Percentiles rank a stretch among this genome's conserved stretches.
These are phyloP conservation scores for Acanthamoeba divionensis DNA, from an alignment of 208 protist species.

Conservation along the genomic window DNA sequence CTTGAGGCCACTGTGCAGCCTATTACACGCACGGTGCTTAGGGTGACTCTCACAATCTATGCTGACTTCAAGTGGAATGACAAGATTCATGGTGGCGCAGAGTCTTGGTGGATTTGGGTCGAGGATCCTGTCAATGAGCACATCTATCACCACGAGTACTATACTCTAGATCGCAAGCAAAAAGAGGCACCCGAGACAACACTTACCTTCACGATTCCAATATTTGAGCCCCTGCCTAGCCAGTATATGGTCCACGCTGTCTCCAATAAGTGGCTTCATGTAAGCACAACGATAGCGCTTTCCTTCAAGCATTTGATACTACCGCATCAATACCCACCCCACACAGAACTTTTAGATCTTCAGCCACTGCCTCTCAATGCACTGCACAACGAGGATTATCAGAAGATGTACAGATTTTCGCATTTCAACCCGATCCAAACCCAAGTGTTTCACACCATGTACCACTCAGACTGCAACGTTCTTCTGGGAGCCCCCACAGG, in stretches of 20 bases:
- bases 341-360: slow-evolving; percentile 94
- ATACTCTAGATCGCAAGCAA: slow-evolving; percentile 68
- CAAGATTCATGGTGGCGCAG: slow-evolving; percentile 87
- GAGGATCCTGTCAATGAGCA: slow-evolving; percentile 94
- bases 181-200: slow-evolving; percentile 58
- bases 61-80: slow-evolving; percentile 92
- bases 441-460: slow-evolving; percentile 97
- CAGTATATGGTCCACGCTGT: slow-evolving; percentile 76
- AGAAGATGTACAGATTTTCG: slow-evolving; percentile 88
- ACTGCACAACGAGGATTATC: slow-evolving; percentile 85
- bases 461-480: slow-evolving; percentile 97
- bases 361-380: slow-evolving; percentile 89
- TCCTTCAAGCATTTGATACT: slow-evolving; percentile 93
- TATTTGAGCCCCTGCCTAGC: slow-evolving; percentile 94
- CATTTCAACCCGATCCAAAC: slow-evolving; percentile 99
- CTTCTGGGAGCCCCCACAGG: slow-evolving; percentile 96
- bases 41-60: slow-evolving; percentile 80
- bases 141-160: slow-evolving; percentile 86
- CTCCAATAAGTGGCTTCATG: slow-evolving; percentile 66
- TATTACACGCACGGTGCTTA: slow-evolving; percentile 95
- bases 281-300: slow-evolving; percentile 86
- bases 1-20: slow-evolving; percentile 91
- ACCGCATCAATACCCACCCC: slow-evolving; percentile 90
- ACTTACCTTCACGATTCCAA: slow-evolving; percentile 93
- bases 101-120: slow-evolving; percentile 95